Evolutionary conservation across 2,329 filamentous ascomycete genomes (phyloP), one percentile per base, ranked within the genome.

Genomic region (Lasiodiplodia hormozganensis): DNA sequence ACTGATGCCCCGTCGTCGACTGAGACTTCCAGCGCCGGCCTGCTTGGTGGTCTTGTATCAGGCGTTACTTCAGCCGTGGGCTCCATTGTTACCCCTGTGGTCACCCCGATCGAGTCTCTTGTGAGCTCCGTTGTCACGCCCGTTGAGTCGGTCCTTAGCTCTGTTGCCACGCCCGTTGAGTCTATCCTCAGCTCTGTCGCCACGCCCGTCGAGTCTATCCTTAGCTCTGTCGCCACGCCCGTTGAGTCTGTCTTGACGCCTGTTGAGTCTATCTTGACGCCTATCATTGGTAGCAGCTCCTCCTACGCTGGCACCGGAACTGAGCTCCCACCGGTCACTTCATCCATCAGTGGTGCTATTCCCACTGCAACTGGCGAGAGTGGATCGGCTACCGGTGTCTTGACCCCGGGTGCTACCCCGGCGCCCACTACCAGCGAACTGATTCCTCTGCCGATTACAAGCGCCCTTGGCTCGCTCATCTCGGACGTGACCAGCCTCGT

Each of bases 371-470:
- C 40, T 36, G 58, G 40, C n/a, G 25, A 12, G 51, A 65, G 34
- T 16, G 62, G 54, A 16, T 43, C 52, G 14, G 28, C 51, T 12
- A 18, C n/a, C 18, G 52, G 67, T 25, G 25, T 65, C 43, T 53
- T 58, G 8, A 62, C 56, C 8, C 43, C 57, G 14, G 56, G 43
- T 21, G 21, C 12, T 18, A 58, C 65, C 5, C 66, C 66, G 34
- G 31, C 66, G 14, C 56, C 65, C n/a, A 53, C 62, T 16, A 47
- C 38, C 31, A 53, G 56, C 57, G 43, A 43, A 38, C 23, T 60
- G 67, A 62, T 62, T 23, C 57, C 57, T 40, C 52, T 65, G 49
- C 67, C 67, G 21, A 38, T 68, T 7, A 65, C 67, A n/a, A 65
- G 67, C 36, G 67, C 56, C 7, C 38, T 68, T 12, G 25, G 67